Percentiles rank a stretch among this genome's conserved stretches.
Conservation (phyloP, 2,329 filamentous ascomycete genomes). For the Neonectria hederae region DNA sequence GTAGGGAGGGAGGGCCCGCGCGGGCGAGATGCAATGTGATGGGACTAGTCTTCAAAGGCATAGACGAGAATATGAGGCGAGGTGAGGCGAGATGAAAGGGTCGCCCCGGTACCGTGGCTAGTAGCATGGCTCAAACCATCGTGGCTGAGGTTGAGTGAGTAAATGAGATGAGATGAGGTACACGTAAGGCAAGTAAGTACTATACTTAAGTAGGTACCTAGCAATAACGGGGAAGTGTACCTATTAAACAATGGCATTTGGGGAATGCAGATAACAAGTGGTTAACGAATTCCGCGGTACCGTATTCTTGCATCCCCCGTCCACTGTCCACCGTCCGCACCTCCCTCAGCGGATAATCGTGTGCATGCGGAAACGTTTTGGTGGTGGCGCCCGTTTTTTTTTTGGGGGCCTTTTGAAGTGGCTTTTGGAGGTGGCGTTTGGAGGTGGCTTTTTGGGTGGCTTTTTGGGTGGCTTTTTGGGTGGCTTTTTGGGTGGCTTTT, state of each 20-base stretch:
- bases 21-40: slow-evolving; percentile 1
- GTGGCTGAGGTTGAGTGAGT: neutral
- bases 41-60: slow-evolving; percentile 6
- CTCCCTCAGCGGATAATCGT: neutral
- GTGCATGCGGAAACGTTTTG: neutral
- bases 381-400: neutral
- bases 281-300: no score
- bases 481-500: neutral
- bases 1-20: neutral
- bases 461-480: neutral
- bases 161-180: neutral
- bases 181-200: neutral
- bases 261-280: no score
- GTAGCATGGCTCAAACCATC: neutral
- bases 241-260: no score
- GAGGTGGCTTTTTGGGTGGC: neutral
- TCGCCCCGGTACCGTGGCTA: slow-evolving; percentile 11
- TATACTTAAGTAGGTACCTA: neutral
- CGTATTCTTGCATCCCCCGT: no score
- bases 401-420: neutral
- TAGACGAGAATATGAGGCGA: slow-evolving; percentile 8
- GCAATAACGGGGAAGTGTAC: no score
- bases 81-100: slow-evolving; percentile 23
- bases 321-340: neutral
- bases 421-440: neutral